Evolutionary conservation across 2,329 filamentous ascomycete genomes (phyloP).

Genomic region (Pseudogymnoascus sp.): DNA sequence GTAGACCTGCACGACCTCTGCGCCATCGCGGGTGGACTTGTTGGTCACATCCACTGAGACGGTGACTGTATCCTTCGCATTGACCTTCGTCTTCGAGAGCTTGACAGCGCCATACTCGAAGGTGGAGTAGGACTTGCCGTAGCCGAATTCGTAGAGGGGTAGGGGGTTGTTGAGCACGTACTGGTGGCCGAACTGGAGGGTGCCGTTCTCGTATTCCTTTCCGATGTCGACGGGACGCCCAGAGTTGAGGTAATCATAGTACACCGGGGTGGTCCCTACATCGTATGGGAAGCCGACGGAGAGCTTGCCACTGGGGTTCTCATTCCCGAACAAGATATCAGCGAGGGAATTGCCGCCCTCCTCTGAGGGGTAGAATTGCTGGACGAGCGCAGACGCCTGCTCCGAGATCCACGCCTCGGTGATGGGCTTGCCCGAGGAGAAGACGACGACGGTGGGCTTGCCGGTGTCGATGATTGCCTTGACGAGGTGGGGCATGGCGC

Average conservation of each 20-base stretch:
- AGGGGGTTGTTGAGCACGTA: constrained; percentile 70
- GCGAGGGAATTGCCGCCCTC: constrained; percentile 75
- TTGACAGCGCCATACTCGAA: constrained; percentile 46
- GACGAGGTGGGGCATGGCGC: constrained; percentile 59
- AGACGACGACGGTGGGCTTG: constrained; percentile 70
- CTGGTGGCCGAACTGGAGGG: constrained; percentile 76
- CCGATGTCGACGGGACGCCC: constrained; percentile 67
- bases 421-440: constrained; percentile 71
- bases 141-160: constrained; percentile 81
- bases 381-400: constrained; percentile 55
- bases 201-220: constrained; percentile 64
- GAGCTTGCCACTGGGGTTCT: constrained; percentile 60
- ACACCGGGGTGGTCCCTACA: constrained; percentile 58
- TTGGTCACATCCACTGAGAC: constrained; percentile 51
- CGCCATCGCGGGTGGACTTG: constrained; percentile 42
- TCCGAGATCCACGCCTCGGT: constrained; percentile 65
- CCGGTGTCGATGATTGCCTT: constrained; percentile 59
- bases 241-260: constrained; percentile 66
- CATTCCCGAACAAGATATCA: constrained; percentile 69
- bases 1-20: constrained; percentile 50
- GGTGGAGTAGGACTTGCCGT: constrained; percentile 62
- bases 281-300: constrained; percentile 63
- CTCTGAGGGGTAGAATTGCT: constrained; percentile 70
- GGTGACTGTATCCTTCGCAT: constrained; percentile 40
- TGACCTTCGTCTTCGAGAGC: constrained; percentile 30